Percentiles rank a stretch among this genome's conserved stretches.
phyloP scores from a whole-genome alignment of 208 protist species.

The Crithidia bombi region DNA sequence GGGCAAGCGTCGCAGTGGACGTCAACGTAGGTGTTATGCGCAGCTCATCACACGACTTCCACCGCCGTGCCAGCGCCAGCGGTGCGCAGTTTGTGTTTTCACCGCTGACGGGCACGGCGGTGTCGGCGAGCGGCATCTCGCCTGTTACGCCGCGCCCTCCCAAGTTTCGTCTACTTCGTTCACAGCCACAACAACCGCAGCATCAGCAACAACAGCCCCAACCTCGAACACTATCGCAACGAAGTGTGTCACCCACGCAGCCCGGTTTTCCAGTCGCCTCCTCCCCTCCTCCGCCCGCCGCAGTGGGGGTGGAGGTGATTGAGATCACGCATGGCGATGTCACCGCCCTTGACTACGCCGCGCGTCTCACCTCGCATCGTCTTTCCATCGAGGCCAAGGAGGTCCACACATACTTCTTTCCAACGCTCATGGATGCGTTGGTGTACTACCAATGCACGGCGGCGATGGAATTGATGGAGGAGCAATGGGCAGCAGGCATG shows the following conservation, averaged over 20 bases:
- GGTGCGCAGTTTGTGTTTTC: conserved; percentile 11
- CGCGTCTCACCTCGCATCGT: conserved; percentile 59
- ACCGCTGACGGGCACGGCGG: conserved; percentile 11
- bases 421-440: conserved; percentile 45
- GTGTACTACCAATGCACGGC: conserved; percentile 60
- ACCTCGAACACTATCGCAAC: too few relatives aligned
- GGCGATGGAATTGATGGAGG: conserved; percentile 41
- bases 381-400: conserved; percentile 69
- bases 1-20: too few relatives aligned
- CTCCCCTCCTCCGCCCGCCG: background rate
- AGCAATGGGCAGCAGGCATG: conserved; percentile 41
- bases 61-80: conserved; percentile 1
- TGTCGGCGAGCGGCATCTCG: conserved; percentile 5
- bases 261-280: too few relatives aligned
- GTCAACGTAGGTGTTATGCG: background rate
- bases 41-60: background rate
- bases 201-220: background rate
- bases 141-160: background rate
- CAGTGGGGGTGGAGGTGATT: conserved; percentile 63
- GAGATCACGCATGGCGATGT: conserved; percentile 68
- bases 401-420: conserved; percentile 67
- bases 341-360: conserved; percentile 73
- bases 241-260: too few relatives aligned
- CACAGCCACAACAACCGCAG: background rate
- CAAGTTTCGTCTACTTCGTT: background rate